Evolutionary conservation across 192 early-diverging fungal genomes (phyloP), one percentile per base, ranked within the genome.

Genomic region (Phlyctochytrium arcticum): DNA sequence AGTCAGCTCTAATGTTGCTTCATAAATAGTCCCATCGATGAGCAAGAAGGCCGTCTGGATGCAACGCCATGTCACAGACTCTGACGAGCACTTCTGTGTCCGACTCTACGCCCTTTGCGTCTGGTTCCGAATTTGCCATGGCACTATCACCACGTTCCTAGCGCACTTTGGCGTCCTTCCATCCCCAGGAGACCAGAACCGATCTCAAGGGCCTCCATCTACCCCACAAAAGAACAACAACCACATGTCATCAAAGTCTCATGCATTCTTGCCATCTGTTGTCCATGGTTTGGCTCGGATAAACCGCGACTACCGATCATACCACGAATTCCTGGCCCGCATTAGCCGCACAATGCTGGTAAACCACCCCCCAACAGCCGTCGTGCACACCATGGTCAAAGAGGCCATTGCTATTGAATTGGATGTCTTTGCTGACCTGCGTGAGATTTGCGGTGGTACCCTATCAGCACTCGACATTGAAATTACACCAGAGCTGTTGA

Each of bases 41-140:
- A 24, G 54, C 17, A 57, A 51, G 46, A 59, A 67, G 7, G 32
- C 47, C 7, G 67, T 60, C 5, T 73, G 72, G 72, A 42, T 73
- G 23, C 67, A 69, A 48, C 61, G 61, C 36, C 54, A 73, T 58
- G 57, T 73, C 29, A 57, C 67, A 19, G 72, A 69, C 7, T 65
- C 60, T 1, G 46, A 48, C 8, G 48, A 30, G 36, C 55, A 67
- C 6, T 73, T 62, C 54, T 42, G 50, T 26, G 55, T 58, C 36
- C 65, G 71, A 37, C 50, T 69, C 19, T 48, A 58, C 48, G 63
- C 71, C 23, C 24, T 73, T 10, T 48, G 66, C 15, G n/a, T 60
- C 12, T 67, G 57, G 32, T 33, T 27, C 9, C 12, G 59, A 5
- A 31, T 69, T n/a, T 57, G 50, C 36, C 58, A 73, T 49, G 9